Evolutionary conservation across 768 basidiomycete genomes (phyloP), one percentile per base, ranked within the genome.

Genomic region (Boletellus ananas): DNA sequence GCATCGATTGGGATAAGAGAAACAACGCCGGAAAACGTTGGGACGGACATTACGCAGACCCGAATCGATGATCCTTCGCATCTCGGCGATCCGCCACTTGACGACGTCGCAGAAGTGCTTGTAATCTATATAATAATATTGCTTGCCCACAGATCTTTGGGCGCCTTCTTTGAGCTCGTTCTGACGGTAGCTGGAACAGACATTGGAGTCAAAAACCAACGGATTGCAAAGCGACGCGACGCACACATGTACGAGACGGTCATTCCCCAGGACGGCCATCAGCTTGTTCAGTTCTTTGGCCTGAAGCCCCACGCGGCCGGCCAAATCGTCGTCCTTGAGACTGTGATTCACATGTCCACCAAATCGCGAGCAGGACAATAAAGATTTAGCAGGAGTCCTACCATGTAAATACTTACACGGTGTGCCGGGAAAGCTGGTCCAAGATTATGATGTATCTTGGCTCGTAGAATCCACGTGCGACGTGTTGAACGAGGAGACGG

Each of bases 121-220:
- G 69, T 95, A 94, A 72, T 99, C 87, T 65, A 99, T 89, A 71
- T 91, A 97, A 74, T 90, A 99, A 74, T 97, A 99, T 62, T 90
- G 87, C 61, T 87, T 85, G 55, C 87, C 87, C 52, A 88, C 85
- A 52, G 88, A 86, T 52, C 94, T 84, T 67, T 88, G 87, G 38
- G 88, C 87, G 45, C 88, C 89, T 65, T 93, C 90, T 65, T 90
- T 90, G 58, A 93, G 80, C 71, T 94, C 92, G 55, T 93, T 93
- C 63, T 93, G 90, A 37, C 90, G 87, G 64, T 91, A 87, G 41
- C 91, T 94, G 60, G 10, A 43, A 51, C 31, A 14, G n/a, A 14
- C 11, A 9, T 11, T 29, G 29, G 29, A 21, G 25, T 52, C 37
- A 58, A 34, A 49, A 50, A 11, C 7, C 36, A 44, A 27, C 52